Evolutionary conservation across 106 monocot species (phyloP).

Genomic region (Dendrobium officinale): DNA sequence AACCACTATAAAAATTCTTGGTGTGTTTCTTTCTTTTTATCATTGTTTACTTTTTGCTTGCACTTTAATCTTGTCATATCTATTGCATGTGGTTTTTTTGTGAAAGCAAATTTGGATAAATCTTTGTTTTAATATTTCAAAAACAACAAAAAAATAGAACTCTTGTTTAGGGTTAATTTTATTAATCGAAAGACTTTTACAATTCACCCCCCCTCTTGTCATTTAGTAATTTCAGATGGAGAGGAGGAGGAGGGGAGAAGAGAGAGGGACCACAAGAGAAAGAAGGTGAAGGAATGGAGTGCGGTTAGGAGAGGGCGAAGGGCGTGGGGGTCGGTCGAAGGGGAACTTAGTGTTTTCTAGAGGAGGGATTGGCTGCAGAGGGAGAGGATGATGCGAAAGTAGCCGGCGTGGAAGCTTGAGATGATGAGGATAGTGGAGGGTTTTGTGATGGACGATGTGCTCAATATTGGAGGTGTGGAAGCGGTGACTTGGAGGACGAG

Average conservation of each 20-base stretch:
- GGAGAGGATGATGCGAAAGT: conserved; percentile 21
- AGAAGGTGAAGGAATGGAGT: neutral
- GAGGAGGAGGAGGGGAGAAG: conserved; percentile 16
- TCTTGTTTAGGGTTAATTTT: no score
- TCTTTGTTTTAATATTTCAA: no score
- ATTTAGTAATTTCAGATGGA: no score
- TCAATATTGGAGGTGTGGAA: neutral
- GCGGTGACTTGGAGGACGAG: neutral
- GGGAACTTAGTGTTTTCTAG: conserved; percentile 10
- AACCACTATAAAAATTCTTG: no score
- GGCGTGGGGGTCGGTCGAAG: neutral
- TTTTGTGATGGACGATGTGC: neutral
- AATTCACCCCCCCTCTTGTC: no score
- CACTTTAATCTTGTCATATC: no score
- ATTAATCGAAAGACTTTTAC: no score
- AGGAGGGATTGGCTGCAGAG: conserved; percentile 18
- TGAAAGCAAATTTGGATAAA: no score
- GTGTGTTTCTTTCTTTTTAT: no score
- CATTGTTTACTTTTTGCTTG: no score
- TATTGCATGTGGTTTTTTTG: no score
- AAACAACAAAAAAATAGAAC: no score
- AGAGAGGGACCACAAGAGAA: conserved; percentile 13
- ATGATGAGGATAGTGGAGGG: conserved; percentile 5
- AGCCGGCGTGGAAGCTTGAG: conserved; percentile 26
- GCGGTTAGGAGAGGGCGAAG: neutral